Conservation (phyloP, 2,329 filamentous ascomycete genomes). For the Pleomassaria siparia region DNA sequence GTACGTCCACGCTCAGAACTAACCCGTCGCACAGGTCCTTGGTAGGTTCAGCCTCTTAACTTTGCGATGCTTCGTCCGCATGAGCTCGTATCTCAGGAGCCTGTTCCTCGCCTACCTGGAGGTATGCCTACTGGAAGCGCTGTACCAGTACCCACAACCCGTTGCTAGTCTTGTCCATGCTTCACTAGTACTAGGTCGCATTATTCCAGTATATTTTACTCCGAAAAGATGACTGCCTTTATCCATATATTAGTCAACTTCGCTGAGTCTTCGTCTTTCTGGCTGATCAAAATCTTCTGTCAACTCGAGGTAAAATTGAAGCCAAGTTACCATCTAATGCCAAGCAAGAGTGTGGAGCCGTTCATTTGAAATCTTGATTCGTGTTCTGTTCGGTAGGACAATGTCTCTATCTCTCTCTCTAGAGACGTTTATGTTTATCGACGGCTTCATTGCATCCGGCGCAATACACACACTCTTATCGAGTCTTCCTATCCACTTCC, state of each 20-base stretch:
- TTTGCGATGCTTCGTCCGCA: constrained; percentile 6
- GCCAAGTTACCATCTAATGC: background rate
- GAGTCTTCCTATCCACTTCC: constrained; percentile 4
- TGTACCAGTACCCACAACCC: constrained; percentile 4
- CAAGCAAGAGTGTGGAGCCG: background rate
- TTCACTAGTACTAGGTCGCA: constrained; percentile 4
- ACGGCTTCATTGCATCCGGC: background rate
- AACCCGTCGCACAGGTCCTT: background rate
- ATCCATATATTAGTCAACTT: constrained; percentile 3
- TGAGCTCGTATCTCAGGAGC: constrained; percentile 7
- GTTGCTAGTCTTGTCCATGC: constrained; percentile 1
- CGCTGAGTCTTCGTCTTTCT: constrained; percentile 4
- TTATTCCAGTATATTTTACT: constrained; percentile 1
- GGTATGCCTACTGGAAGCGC: constrained; percentile 4
- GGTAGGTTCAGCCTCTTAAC: constrained; percentile 12
- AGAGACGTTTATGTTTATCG: constrained; percentile 3
- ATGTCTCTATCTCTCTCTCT: too few species aligned
- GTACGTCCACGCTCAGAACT: background rate
- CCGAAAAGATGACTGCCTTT: background rate
- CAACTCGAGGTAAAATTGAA: constrained; percentile 5
- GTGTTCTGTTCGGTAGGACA: too few species aligned
- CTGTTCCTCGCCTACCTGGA: constrained; percentile 12
- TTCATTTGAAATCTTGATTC: constrained; percentile 9
- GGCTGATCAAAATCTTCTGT: constrained; percentile 11
- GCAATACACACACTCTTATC: background rate